Evolutionary conservation across 2,329 filamentous ascomycete genomes (phyloP).

Genomic region (Cephalotrichum gorgonifer): DNA sequence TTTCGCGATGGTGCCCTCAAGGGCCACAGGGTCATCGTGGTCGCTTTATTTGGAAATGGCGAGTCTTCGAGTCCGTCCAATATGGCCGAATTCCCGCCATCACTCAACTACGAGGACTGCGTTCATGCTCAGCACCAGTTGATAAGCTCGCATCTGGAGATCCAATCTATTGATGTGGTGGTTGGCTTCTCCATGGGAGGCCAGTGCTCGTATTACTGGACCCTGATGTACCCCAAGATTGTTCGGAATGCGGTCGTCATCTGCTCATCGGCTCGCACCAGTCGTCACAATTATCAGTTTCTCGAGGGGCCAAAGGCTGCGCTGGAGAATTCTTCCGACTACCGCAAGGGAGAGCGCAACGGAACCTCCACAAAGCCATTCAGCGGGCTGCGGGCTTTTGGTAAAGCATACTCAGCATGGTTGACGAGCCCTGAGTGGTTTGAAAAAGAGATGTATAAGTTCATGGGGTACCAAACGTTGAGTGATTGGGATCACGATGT

Average conservation of each 20-base stretch:
- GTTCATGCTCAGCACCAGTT: conserved; percentile 29
- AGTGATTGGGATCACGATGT: conserved; percentile 21
- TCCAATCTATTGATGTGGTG: conserved; percentile 25
- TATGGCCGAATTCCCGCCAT: conserved; percentile 23
- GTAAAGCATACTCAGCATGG: conserved; percentile 35
- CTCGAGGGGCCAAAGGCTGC: conserved; percentile 33
- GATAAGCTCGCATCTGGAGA: conserved; percentile 21
- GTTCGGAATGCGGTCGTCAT: conserved; percentile 28
- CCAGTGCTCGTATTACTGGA: conserved; percentile 36
- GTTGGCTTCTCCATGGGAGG: conserved; percentile 40
- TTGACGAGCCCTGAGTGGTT: conserved; percentile 35
- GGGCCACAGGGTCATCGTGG: conserved; percentile 30
- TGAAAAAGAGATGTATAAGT: conserved; percentile 25
- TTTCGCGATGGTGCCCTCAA: conserved; percentile 31
- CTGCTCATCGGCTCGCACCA: conserved; percentile 33
- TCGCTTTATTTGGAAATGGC: conserved; percentile 35
- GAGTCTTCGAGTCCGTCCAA: conserved; percentile 37
- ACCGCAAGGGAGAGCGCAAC: conserved; percentile 16
- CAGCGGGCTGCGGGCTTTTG: conserved; percentile 31
- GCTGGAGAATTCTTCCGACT: conserved; percentile 28
- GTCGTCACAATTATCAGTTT: conserved; percentile 34
- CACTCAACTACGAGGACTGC: conserved; percentile 29
- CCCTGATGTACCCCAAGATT: conserved; percentile 29
- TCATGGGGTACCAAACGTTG: conserved; percentile 22
- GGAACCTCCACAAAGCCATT: conserved; percentile 14